Conservation (phyloP, 164 flowering plant species). For the Houttuynia cordata region DNA sequence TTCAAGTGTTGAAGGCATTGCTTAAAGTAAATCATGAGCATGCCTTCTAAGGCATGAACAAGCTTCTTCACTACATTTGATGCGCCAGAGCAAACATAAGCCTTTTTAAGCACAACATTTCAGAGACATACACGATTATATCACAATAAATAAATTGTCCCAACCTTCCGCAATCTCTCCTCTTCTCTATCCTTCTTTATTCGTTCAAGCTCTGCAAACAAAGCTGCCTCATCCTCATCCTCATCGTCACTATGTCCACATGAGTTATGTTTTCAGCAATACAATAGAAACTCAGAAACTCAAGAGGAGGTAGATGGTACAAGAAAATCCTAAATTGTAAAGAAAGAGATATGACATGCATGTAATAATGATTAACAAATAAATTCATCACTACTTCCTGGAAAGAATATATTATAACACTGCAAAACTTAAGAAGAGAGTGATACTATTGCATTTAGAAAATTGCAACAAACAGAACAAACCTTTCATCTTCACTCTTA, state of each 20-base stretch:
- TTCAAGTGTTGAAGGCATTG: no score
- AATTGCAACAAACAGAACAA: background rate
- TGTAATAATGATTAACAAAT: no score
- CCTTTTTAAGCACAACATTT: no score
- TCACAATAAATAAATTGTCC: background rate
- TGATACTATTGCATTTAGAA: background rate
- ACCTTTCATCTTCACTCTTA: slow-evolving; percentile 80
- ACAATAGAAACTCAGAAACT: background rate
- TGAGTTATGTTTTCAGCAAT: background rate
- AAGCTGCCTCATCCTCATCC: slow-evolving; percentile 82
- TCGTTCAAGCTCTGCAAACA: slow-evolving; percentile 81
- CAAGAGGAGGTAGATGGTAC: background rate
- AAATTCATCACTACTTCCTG: background rate
- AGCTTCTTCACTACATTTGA: no score
- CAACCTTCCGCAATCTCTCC: slow-evolving; percentile 66
- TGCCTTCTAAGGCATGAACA: no score
- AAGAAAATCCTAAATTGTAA: background rate
- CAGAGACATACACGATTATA: no score
- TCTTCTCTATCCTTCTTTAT: slow-evolving; percentile 90
- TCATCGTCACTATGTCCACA: slow-evolving; percentile 25
- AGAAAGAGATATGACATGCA: background rate
- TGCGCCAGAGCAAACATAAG: no score
- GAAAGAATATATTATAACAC: background rate
- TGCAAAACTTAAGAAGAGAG: background rate
- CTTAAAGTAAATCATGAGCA: no score